These are phyloP conservation scores for Pseudozyma sp. DNA, from an alignment of 1,284 basidiomycete species.

Conservation along the genomic window DNA sequence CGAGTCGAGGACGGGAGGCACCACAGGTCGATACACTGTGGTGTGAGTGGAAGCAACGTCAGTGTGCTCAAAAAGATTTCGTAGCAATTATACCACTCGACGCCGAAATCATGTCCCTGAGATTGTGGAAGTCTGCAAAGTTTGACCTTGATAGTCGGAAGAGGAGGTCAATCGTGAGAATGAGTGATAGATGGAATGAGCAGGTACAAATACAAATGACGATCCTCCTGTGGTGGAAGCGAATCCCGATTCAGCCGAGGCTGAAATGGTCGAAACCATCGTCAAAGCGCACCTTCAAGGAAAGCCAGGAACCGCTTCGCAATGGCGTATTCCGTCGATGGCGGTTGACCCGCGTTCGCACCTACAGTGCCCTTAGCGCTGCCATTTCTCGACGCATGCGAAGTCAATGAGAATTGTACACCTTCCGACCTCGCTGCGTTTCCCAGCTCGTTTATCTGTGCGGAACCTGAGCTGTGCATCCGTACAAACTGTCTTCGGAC, in stretches of 20 bases:
- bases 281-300: constrained; percentile 45
- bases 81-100: too few species aligned
- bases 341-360: constrained; percentile 1
- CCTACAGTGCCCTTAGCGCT: neutral
- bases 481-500: constrained; percentile 63
- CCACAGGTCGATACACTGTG: constrained; percentile 51
- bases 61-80: too few species aligned
- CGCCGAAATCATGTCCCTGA: too few species aligned
- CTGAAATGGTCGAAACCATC: neutral
- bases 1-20: constrained; percentile 44
- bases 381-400: constrained; percentile 5
- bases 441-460: constrained; percentile 53
- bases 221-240: neutral
- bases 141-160: too few species aligned
- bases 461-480: constrained; percentile 60
- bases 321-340: constrained; percentile 45
- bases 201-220: constrained; percentile 29
- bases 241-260: too few species aligned
- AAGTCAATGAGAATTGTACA: constrained; percentile 36
- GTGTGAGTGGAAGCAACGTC: constrained; percentile 18
- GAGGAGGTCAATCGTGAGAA: too few species aligned
- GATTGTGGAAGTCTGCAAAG: too few species aligned
- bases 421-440: constrained; percentile 44
- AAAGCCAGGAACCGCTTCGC: constrained; percentile 58
- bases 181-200: neutral